Evolutionary conservation across 164 flowering plant species (phyloP), one percentile per base, ranked within the genome.

Genomic region (Tinospora cordifolia): DNA sequence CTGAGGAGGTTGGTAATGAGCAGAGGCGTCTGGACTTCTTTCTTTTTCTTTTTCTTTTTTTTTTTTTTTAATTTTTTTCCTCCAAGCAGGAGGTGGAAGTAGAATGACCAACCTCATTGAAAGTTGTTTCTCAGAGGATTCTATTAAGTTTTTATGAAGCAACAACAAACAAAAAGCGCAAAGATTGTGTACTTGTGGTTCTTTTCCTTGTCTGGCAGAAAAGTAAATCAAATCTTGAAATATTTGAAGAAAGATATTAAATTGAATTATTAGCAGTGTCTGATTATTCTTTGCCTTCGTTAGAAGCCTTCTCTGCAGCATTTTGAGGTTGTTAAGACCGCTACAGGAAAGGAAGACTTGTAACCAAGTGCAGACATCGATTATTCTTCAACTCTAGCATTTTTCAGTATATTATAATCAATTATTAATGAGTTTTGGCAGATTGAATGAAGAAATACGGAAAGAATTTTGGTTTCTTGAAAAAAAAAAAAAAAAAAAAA

Each of bases 1-100:
- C 39, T 38, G 62, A 69, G 60, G 62, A 69, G 60, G 64, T 27
- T 46, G 59, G 2, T 6, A 22, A 15, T 24, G 34, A 10, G 3
- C 63, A 60, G 63, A 68, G 17, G 12, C 12, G 51, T 39, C 12
- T 38, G 59, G 38, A 39, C 40, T 24, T 59, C 59, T 69, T 59
- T 24, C 5, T 27, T n/a, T n/a, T n/a, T n/a, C n/a, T n/a, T n/a
- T n/a, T n/a, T n/a, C n/a, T n/a, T n/a, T n/a, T n/a, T n/a, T n/a
- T n/a, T n/a, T n/a, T n/a, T n/a, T n/a, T n/a, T n/a, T n/a, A n/a
- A n/a, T n/a, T n/a, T n/a, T n/a, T n/a, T n/a, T n/a, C n/a, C n/a
- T n/a, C n/a, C n/a, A n/a, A 58, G 49, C 30, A 12, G 47, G 24
- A 19, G 67, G 22, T 65, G 67, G 69, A 69, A 58, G 71, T 22